phyloP scores from a whole-genome alignment of 192 early-diverging fungal genomes.

The Backusella psychrophila region DNA sequence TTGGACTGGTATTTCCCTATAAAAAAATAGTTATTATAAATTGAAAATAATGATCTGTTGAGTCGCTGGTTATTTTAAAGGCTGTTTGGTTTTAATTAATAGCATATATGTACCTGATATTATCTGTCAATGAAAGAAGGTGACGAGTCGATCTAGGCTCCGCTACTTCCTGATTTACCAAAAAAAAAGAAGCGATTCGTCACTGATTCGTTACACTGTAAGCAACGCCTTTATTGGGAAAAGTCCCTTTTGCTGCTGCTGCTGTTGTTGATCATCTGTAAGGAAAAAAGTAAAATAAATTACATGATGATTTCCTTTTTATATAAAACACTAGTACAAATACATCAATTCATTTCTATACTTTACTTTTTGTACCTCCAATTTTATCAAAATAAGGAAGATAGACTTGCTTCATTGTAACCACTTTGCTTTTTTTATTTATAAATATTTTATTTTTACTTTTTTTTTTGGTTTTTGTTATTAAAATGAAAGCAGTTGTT shows the following conservation, averaged over 20 bases:
- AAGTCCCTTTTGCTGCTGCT: not conserved
- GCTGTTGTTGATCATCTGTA: not conserved
- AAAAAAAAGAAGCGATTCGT: not conserved
- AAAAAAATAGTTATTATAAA: not conserved
- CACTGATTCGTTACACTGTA: not conserved
- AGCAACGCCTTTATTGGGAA: not conserved
- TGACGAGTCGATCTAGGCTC: not conserved
- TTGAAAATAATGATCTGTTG: not conserved
- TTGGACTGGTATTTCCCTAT: not conserved
- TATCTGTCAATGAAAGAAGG: not conserved
- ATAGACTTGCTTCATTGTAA: constrained; percentile 6
- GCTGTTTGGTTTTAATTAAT: not conserved
- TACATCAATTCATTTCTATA: not conserved
- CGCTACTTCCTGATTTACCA: not conserved
- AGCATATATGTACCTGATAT: not conserved
- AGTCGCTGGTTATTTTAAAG: not conserved
- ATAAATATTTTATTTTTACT: not conserved
- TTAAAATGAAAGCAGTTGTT: not conserved
- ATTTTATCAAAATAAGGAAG: not conserved
- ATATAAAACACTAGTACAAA: constrained; percentile 4
- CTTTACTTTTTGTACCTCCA: not conserved
- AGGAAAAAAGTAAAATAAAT: not conserved
- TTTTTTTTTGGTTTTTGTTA: not conserved
- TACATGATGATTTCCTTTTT: constrained; percentile 8
- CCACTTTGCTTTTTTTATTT: not conserved